A percentile compares a stretch with the other conserved stretches of the same genome.
phyloP scores from a whole-genome alignment of 129 eudicot species.

The Escallonia herrerae region DNA sequence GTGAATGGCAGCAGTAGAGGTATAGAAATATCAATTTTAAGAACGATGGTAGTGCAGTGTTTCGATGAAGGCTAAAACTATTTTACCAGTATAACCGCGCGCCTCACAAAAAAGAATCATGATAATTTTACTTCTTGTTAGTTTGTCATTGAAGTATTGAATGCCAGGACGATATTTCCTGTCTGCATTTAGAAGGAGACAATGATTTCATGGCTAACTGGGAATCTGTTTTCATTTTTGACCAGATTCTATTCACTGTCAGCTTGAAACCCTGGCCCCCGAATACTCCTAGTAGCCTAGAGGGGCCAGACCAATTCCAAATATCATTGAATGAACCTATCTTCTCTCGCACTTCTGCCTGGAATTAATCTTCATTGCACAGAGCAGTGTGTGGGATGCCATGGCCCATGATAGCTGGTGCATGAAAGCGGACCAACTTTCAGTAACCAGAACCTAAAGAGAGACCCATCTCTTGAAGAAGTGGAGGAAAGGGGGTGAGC shows the following conservation, averaged over 20 bases:
- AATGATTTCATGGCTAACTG: not conserved
- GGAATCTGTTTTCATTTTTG: not conserved
- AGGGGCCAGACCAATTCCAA: too few relatives aligned
- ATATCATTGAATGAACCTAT: not conserved
- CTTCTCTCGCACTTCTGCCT: not conserved
- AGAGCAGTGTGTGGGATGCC: not conserved
- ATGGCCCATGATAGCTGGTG: constrained; percentile 18
- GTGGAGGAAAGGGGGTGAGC: not conserved
- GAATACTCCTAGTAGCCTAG: too few relatives aligned
- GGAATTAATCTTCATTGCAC: not conserved
- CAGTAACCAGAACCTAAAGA: not conserved
- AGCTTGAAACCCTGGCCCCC: not conserved
- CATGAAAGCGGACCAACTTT: constrained; percentile 6
- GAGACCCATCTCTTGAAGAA: not conserved
- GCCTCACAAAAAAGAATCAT: not conserved
- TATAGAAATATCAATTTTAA: too few relatives aligned
- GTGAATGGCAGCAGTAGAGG: too few relatives aligned
- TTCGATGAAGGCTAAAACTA: too few relatives aligned
- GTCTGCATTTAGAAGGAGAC: not conserved
- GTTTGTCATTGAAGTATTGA: not conserved
- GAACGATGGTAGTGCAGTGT: too few relatives aligned
- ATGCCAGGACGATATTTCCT: not conserved
- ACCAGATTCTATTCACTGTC: not conserved
- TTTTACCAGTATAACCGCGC: too few relatives aligned
- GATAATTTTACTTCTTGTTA: not conserved